phyloP scores from a whole-genome alignment of 441 rosid genomes.

The Manihot esculenta region DNA sequence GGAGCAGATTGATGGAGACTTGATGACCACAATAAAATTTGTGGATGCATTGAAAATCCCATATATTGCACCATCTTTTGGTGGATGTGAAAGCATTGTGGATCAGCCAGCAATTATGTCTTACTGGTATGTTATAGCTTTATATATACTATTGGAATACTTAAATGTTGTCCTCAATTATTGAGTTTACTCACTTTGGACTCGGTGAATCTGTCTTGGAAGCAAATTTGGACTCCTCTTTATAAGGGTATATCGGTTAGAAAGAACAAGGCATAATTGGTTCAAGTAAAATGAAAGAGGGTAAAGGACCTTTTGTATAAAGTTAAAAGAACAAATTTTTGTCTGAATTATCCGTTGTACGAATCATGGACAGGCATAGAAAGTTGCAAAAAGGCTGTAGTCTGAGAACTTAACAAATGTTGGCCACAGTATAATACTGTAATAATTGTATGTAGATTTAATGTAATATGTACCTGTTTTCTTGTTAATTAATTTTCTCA shows the following conservation, averaged over 20 bases:
- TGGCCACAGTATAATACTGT: too few relatives aligned
- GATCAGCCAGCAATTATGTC: constrained; percentile 99
- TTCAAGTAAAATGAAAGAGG: too few relatives aligned
- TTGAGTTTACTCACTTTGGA: background rate
- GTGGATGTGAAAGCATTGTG: constrained; percentile 96
- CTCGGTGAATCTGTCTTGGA: background rate
- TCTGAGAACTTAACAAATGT: too few relatives aligned
- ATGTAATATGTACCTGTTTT: background rate
- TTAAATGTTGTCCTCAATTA: background rate
- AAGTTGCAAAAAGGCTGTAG: too few relatives aligned
- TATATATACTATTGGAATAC: background rate
- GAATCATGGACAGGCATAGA: too few relatives aligned
- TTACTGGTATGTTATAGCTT: constrained; percentile 54
- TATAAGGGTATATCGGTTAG: background rate
- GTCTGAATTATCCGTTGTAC: too few relatives aligned
- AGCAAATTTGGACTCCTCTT: background rate
- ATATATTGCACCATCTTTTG: constrained; percentile 96
- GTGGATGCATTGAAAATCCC: constrained; percentile 89
- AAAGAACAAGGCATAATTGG: too few relatives aligned
- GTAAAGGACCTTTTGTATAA: too few relatives aligned
- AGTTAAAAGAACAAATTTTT: too few relatives aligned
- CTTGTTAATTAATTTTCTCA: background rate
- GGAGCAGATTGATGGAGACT: constrained; percentile 75
- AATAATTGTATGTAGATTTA: background rate
- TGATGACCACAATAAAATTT: constrained; percentile 62